Percentiles rank a stretch among this genome's conserved stretches.
Evolutionary conservation across 2,329 filamentous ascomycete genomes (phyloP).

Genomic region (Elsinoe australis): DNA sequence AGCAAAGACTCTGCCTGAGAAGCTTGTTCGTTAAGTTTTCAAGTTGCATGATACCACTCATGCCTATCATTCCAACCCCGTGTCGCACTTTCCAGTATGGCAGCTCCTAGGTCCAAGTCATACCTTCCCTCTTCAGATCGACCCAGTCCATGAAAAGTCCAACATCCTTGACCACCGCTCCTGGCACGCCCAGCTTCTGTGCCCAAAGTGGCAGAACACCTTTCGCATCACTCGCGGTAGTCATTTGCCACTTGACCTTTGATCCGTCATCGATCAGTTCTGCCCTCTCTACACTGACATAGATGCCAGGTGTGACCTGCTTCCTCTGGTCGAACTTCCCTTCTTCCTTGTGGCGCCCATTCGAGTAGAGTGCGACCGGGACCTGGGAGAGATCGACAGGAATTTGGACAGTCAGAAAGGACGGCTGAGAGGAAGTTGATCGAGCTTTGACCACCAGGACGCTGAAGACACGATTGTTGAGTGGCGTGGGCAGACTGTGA

Average conservation of each 20-base stretch:
- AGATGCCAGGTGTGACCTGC: constrained; percentile 50
- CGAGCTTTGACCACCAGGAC: constrained; percentile 53
- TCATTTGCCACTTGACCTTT: constrained; percentile 67
- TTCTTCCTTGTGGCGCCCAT: constrained; percentile 23
- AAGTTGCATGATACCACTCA: no score
- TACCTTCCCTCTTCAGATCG: constrained; percentile 24
- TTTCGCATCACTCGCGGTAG: constrained; percentile 62
- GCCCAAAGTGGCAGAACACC: constrained; percentile 59
- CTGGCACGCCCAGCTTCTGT: constrained; percentile 57
- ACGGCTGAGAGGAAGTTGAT: constrained; percentile 16
- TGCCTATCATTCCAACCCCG: no score
- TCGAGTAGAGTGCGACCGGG: constrained; percentile 29
- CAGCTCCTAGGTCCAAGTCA: constrained; percentile 5
- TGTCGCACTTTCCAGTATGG: no score
- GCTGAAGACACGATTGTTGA: constrained; percentile 59
- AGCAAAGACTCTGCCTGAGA: no score
- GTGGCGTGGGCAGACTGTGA: constrained; percentile 53
- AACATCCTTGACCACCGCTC: constrained; percentile 62
- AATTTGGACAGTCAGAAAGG: constrained; percentile 34
- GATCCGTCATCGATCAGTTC: constrained; percentile 35
- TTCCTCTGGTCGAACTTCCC: constrained; percentile 26
- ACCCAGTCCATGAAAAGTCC: constrained; percentile 58
- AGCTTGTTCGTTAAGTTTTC: no score
- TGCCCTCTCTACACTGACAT: constrained; percentile 59
- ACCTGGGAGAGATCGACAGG: constrained; percentile 32